These are phyloP conservation scores for Aspergillus hiratsukae DNA, from an alignment of 2,329 filamentous ascomycete genomes.

Conservation along the genomic window DNA sequence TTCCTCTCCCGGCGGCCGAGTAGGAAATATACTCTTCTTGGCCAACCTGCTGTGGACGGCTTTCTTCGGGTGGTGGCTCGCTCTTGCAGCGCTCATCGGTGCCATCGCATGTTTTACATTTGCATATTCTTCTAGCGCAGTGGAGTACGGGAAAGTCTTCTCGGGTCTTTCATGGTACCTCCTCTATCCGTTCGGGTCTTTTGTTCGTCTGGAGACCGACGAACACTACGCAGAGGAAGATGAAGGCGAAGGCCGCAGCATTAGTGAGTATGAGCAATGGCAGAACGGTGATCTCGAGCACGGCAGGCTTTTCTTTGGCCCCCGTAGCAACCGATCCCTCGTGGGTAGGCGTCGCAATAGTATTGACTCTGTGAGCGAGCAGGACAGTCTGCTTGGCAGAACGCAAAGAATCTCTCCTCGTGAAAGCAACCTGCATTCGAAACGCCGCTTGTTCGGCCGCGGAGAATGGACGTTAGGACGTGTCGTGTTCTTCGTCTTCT, in stretches of 20 bases:
- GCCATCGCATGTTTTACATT: constrained; percentile 76
- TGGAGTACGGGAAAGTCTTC: constrained; percentile 80
- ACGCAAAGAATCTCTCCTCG: constrained; percentile 49
- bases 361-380: constrained; percentile 83
- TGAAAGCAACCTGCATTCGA: constrained; percentile 50
- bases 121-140: constrained; percentile 71
- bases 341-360: constrained; percentile 83
- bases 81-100: constrained; percentile 67
- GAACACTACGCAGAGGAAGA: constrained; percentile 94
- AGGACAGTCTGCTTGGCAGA: constrained; percentile 78
- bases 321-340: constrained; percentile 68
- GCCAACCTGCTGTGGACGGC: constrained; percentile 91
- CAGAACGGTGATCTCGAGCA: constrained; percentile 96
- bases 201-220: constrained; percentile 87
- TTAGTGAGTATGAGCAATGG: constrained; percentile 99
- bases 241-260: constrained; percentile 89
- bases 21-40: constrained; percentile 76
- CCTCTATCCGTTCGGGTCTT: constrained; percentile 95
- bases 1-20: constrained; percentile 81
- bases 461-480: constrained; percentile 94
- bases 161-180: constrained; percentile 81
- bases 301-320: constrained; percentile 92
- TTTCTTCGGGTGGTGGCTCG: constrained; percentile 94
- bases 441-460: constrained; percentile 86
- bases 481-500: constrained; percentile 93